These are phyloP conservation scores for Claviceps humidiphila DNA, from an alignment of 2,329 filamentous ascomycete genomes.

Conservation along the genomic window DNA sequence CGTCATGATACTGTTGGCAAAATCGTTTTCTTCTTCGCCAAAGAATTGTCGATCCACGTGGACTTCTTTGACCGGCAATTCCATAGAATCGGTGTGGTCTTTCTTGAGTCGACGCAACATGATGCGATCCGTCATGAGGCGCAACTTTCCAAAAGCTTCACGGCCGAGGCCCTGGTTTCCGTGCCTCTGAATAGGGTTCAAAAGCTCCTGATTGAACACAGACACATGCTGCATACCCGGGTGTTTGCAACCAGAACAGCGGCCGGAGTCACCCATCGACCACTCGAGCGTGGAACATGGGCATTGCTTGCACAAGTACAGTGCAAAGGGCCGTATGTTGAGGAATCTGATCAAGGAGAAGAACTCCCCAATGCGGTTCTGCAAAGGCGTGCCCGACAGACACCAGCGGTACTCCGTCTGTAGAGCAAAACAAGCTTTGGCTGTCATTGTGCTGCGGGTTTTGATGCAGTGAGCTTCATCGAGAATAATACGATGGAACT, in stretches of 20 bases:
- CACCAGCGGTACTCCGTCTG: slow-evolving; percentile 89
- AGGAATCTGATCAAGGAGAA: slow-evolving; percentile 91
- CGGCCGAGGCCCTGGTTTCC: slow-evolving; percentile 49
- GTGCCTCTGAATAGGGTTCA: slow-evolving; percentile 64
- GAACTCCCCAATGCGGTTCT: slow-evolving; percentile 95
- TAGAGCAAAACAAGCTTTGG: slow-evolving; percentile 87
- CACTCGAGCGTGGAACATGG: slow-evolving; percentile 72
- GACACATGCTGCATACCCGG: slow-evolving; percentile 30
- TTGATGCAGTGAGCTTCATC: slow-evolving; percentile 97
- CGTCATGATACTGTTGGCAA: slow-evolving; percentile 90
- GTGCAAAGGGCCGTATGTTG: slow-evolving; percentile 75
- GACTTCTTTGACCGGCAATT: slow-evolving; percentile 88
- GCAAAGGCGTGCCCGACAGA: slow-evolving; percentile 83
- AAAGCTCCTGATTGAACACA: slow-evolving; percentile 86
- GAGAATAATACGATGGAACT: slow-evolving; percentile 83
- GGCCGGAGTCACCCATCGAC: slow-evolving; percentile 58
- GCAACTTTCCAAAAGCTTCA: slow-evolving; percentile 66
- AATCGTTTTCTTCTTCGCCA: slow-evolving; percentile 88
- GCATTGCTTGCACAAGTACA: slow-evolving; percentile 87
- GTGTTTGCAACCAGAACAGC: slow-evolving; percentile 51
- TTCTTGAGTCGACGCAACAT: slow-evolving; percentile 94
- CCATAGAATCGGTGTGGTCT: slow-evolving; percentile 89
- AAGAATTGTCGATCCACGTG: slow-evolving; percentile 92
- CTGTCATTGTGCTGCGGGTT: slow-evolving; percentile 76
- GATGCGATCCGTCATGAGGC: slow-evolving; percentile 78